phyloP scores from a whole-genome alignment of 768 basidiomycete genomes.

The Tricholoma furcatifolium region DNA sequence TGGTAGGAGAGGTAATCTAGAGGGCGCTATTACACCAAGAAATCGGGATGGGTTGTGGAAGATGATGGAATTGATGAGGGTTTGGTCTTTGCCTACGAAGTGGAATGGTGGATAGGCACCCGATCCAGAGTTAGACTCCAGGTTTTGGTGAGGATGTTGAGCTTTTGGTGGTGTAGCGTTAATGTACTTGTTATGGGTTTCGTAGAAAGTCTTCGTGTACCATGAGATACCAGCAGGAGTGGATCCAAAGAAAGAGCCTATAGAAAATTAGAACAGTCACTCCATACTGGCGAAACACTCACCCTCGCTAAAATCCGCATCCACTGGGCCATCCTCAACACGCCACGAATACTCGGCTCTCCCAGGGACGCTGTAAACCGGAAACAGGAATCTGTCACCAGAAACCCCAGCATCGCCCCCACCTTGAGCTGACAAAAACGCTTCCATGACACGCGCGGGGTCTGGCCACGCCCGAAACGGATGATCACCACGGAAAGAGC shows the following conservation, averaged over 20 bases:
- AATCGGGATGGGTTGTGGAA: constrained; percentile 45
- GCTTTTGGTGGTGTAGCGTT: constrained; percentile 18
- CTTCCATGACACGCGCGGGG: constrained; percentile 32
- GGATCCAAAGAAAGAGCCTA: constrained; percentile 63
- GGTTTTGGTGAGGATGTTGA: constrained; percentile 31
- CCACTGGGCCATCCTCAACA: constrained; percentile 48
- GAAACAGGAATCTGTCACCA: constrained; percentile 52
- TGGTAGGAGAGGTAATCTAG: constrained; percentile 17
- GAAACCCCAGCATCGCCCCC: constrained; percentile 2
- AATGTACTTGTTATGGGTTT: constrained; percentile 52
- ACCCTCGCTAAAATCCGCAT: constrained; percentile 54
- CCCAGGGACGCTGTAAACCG: constrained; percentile 36
- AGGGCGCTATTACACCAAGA: constrained; percentile 33
- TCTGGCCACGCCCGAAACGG: constrained; percentile 50
- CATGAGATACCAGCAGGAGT: constrained; percentile 40
- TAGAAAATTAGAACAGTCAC: neutral
- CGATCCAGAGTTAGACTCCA: constrained; percentile 21
- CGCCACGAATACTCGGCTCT: constrained; percentile 34
- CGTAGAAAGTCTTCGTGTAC: constrained; percentile 46
- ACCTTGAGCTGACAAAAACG: constrained; percentile 27
- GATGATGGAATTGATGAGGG: constrained; percentile 47
- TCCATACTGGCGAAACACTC: constrained; percentile 4
- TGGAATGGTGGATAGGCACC: constrained; percentile 12
- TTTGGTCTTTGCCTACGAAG: constrained; percentile 61
- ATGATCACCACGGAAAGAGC: constrained; percentile 47